Base-by-base conservation (phyloP, 306 rosid species). In the Prunus davidiana region DNA sequence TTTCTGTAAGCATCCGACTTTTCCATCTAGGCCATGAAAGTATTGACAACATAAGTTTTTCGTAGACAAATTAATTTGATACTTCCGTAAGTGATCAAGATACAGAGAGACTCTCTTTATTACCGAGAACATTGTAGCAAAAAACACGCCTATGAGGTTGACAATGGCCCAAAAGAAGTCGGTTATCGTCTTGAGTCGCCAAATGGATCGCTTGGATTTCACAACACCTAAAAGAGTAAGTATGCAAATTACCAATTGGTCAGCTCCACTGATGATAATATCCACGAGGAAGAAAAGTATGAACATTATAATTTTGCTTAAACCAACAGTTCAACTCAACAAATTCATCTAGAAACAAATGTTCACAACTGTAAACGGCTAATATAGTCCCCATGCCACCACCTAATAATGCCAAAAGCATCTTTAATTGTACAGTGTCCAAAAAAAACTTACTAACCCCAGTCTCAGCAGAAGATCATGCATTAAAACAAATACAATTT, bases 81-180 rank as follows among this genome's bases (percentile, higher is more conserved):
- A 8, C 62, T 32, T 28, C 24, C 20, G 25, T 4, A 38, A 32
- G 43, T 0, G 13, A 57, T 15, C 14, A 8, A 1, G 61, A 18
- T 46, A 38, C 25, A 57, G 12, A 51, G 74, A 38, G 14, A 51
- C 76, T 32, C 22, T 19, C 6, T 22, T 65, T 11, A 38, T 76
- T 85, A 95, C 99, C 90, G 99, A 95, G 81, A 95, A 92, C 92
- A 95, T 85, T 12, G 97, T 92, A 10, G 93, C 81, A 76, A 95
- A 95, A 82, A 95, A 95, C 43, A 92, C 87, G 77, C 92, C 83
- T 13, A 95, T 80, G 78, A 90, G 20, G 85, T 89, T 90, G 63
- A 92, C 84, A 79, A 95, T 78, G 76, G 96, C 86, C 97, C 97
- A 90, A 84, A 92, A 95, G 78, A 88, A 92, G 73, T 95, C 97